phyloP scores from a whole-genome alignment of 2,329 filamentous ascomycete genomes.

The Corynespora cassiicola region DNA sequence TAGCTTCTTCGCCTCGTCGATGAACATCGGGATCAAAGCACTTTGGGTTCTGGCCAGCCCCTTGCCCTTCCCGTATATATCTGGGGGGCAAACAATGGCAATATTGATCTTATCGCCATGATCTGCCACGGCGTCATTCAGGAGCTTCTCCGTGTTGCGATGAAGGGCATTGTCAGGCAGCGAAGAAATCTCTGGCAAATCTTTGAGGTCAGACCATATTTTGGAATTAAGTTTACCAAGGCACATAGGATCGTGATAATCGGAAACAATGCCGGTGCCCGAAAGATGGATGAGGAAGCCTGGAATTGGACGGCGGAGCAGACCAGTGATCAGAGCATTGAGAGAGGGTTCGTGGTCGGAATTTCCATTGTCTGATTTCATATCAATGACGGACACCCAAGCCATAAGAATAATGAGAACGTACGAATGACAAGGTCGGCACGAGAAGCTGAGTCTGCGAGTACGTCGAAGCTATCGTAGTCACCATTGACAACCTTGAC shows the following conservation, averaged over 20 bases:
- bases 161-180: slow-evolving; percentile 66
- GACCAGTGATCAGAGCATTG: slow-evolving; percentile 59
- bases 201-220: slow-evolving; percentile 64
- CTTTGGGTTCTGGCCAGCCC: slow-evolving; percentile 58
- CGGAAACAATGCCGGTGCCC: slow-evolving; percentile 61
- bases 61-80: slow-evolving; percentile 66
- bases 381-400: slow-evolving; percentile 40
- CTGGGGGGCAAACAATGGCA: slow-evolving; percentile 67
- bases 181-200: slow-evolving; percentile 58
- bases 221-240: slow-evolving; percentile 40
- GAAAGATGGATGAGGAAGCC: slow-evolving; percentile 60
- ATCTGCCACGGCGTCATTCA: slow-evolving; percentile 56
- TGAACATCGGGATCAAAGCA: slow-evolving; percentile 50
- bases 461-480: slow-evolving; percentile 52
- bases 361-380: slow-evolving; percentile 39
- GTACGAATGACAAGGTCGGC: slow-evolving; percentile 58
- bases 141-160: slow-evolving; percentile 72
- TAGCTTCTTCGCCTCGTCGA: slow-evolving; percentile 41
- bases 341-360: slow-evolving; percentile 36
- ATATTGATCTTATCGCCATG: slow-evolving; percentile 48
- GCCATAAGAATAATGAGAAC: slow-evolving; percentile 8
- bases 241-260: slow-evolving; percentile 45
- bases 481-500: slow-evolving; percentile 57
- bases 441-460: slow-evolving; percentile 53
- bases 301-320: slow-evolving; percentile 52